Base-by-base conservation (phyloP, 306 rosid genomes). In the Castanopsis chinensis region DNA sequence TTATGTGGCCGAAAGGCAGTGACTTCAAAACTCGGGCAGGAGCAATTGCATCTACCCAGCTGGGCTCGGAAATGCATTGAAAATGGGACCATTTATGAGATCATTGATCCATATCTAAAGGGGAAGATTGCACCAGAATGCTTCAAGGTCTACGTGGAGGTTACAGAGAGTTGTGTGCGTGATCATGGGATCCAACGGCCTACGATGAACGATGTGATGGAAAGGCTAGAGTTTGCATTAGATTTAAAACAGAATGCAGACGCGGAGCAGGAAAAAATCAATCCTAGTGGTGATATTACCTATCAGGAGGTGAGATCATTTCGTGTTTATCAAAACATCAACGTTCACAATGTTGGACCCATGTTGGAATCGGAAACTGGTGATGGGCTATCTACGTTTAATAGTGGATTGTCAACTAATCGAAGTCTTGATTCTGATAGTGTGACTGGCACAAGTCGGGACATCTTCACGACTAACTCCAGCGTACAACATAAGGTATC, bases 161-260 rank as follows among this genome's bases (percentile, higher is more conserved):
- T 86, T 2, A 90, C 81, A 0, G 76, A 84, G 27, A 86, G 83
- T 33, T 88, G 94, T 68, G 71, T 91, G 71, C 13, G 69, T 28
- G 97, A 90, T 1, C 81, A 88, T 1, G 93, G 93, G 5, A 67
- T 69, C 0, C 74, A 77, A 17, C 75, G 97, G 64, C 93, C 90
- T 0, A 82, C 92, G 0, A 91, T 91, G 98, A 90, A 86, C 45
- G 97, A 91, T 43, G 85, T 93, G 41, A 35, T 35, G 41, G 41
- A 6, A 35, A 35, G 41, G 8, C 41, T 35, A 6, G 41, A 35
- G 41, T 35, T 35, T 35, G 41, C 41, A 35, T 35, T 0, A 35
- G 41, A 6, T 6, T 35, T 35, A 2, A 8, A 5, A 35, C 9
- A 35, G 2, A 35, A 35, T 6, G 41, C 9, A 35, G 9, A 35